Evolutionary conservation across 495 filamentous ascomycete genomes (phyloP), one percentile per base, ranked within the genome.

Genomic region (Talaromyces thailandensis): DNA sequence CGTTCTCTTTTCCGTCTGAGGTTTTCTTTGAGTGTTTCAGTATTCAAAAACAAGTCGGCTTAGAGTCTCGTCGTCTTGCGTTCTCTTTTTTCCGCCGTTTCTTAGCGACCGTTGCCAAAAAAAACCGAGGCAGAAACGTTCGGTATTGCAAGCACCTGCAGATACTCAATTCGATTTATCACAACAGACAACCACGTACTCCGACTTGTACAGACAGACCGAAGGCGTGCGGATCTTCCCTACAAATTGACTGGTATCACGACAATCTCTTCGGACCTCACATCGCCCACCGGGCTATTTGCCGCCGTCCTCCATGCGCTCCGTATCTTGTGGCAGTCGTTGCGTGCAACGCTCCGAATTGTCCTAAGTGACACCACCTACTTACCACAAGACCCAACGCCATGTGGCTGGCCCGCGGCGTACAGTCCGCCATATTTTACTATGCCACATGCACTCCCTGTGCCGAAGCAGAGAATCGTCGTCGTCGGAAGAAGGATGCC

Each of bases 381-480:
- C 37, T 14, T 59, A 25, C 16, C 26, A 32, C n/a, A 35, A 35
- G 9, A 57, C 14, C 24, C 59, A 31, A n/a, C 59, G 28, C 59
- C 37, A 81, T 81, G 78, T 83, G 81, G 81, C 74, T 83, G 68
- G 82, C 74, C 67, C 75, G 81, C 25, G 81, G 81, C 57, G 77
- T 71, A 58, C 92, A 94, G 76, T 96, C 91, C 16, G 90, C 89
- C 62, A 76, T 93, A 70, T 96, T 95, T 75, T 95, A 93, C 79
- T 84, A 93, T 66, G 81, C 86, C 62, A 88, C 89, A 56, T 96
- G 91, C 73, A 86, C 89, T 31, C 91, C 91, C 68, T 96, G 91
- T 75, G 77, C 84, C 59, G 81, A 86, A 60, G 75, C 84, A 62
- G 75, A 75, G 26, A 79, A 88, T 60, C 85, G 81, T 53, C 81